Conservation (phyloP, 495 filamentous ascomycete genomes). For the Tuber aestivum region DNA sequence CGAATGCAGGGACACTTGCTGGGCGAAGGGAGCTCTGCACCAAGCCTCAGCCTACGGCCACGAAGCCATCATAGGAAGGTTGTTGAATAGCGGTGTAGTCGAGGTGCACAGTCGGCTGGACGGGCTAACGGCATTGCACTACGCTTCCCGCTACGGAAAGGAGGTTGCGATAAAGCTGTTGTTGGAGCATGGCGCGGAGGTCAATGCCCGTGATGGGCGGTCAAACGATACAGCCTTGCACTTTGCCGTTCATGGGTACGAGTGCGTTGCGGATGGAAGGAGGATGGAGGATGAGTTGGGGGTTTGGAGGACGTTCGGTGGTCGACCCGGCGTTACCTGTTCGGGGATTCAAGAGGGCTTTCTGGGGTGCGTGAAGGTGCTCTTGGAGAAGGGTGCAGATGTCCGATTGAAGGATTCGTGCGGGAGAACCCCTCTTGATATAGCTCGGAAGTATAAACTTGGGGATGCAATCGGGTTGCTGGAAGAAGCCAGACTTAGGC, state of each 20-base stretch:
- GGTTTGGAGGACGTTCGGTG: conserved; percentile 1
- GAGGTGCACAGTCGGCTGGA: neutral
- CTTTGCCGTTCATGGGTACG: neutral
- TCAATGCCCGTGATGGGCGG: neutral
- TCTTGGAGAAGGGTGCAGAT: conserved; percentile 1
- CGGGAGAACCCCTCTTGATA: conserved; percentile 3
- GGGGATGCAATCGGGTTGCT: conserved; percentile 2
- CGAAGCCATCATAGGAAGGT: neutral
- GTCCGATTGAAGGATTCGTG: neutral
- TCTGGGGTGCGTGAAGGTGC: neutral
- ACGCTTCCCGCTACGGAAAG: conserved; percentile 1
- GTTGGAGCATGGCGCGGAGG: neutral
- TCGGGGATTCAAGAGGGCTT: neutral
- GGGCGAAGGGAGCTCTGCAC: conserved; percentile 2
- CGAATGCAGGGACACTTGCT: neutral
- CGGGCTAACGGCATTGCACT: neutral
- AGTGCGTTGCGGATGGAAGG: neutral
- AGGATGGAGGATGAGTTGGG: neutral
- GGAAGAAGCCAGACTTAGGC: neutral
- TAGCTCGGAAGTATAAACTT: conserved; percentile 4
- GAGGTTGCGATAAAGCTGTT: neutral
- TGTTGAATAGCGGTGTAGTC: neutral
- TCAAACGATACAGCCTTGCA: neutral
- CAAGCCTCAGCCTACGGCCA: conserved; percentile 1
- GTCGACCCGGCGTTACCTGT: neutral